Evolutionary conservation across 2,329 filamentous ascomycete species (phyloP), one percentile per base, ranked within the genome.

Genomic region (Rhynchosporium secalis): DNA sequence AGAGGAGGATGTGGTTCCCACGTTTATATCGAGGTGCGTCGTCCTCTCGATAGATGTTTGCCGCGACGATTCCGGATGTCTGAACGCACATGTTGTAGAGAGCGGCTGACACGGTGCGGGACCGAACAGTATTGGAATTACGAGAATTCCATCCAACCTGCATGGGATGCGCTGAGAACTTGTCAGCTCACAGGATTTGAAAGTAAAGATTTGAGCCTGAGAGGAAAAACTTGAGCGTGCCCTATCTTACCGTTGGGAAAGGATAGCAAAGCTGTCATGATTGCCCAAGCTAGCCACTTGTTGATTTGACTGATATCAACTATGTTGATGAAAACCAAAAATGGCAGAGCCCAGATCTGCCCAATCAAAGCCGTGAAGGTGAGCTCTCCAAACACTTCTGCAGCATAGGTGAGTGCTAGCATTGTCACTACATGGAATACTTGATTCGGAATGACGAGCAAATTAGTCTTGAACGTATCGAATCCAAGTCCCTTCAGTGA

Each of bases 51-150:
- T 83, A 83, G 13, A 72, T 66, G 26, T 72, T 71, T 2, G 69
- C 56, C 4, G 65, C 61, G 8, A 69, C 78, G 38, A 81, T 77
- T 0, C 72, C 74, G 26, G 76, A 74, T 0, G 76, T 74, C 66
- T 81, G 79, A 1, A 78, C 76, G 31, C 74, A 78, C 78, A 82
- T 81, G 69, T 88, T 88, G 73, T 88, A 89, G 15, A 85, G 75
- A 0, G 84, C 86, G 0, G 84, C 82, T 0, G 84, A 83, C 1
- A 90, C 84, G 1, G 86, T 84, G 4, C 86, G 77, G 5, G 83
- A 84, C 10, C 86, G 78, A 9, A 89, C 84, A 0, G 81, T 79
- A 65, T 86, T 85, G 2, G 84, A 82, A 69, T 89, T 89, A 56
- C 83, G 77, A 1, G 77, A 79, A 66, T 77, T 78, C 78, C 79